Evolutionary conservation across 306 rosid species (phyloP), one percentile per base, ranked within the genome.

Genomic region (Heteromeles arbutifolia): DNA sequence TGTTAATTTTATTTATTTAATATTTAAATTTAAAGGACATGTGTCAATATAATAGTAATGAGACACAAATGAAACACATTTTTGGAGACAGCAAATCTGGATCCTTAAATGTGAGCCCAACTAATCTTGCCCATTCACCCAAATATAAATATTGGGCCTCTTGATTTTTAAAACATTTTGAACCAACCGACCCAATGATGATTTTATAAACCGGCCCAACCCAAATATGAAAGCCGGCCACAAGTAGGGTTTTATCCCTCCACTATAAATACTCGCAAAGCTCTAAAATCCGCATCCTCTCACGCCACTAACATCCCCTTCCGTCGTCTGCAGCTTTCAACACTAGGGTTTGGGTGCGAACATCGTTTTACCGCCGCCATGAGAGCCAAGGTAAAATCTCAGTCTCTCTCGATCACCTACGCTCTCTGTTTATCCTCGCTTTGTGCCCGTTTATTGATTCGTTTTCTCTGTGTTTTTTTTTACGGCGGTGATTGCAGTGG

Each of bases 381-480:
- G 96, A 88, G 96, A 79, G 96, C 96, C 15, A 90, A 88, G 91
- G 96, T 88, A 54, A 41, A 19, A 17, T 21, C 21, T 67, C 2
- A 6, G 0, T 13, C 28, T 31, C 61, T 8, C 32, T 45, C n/a
- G 0, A 2, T 21, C 0, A 8, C 22, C 12, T 31, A 8, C 12
- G 8, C 50, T 39, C 2, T 15, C 17, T 67, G 5, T 7, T 31
- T 3, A 2, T 21, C n/a, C 11, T 57, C 37, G 2, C 67, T 3
- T 3, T 65, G 4, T 0, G 6, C 68, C 29, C 25, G 4, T n/a
- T 24, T 10, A 8, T 62, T 53, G 1, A 5, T 56, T 41, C 6
- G 18, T 56, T 64, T 74, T 29, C 52, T 9, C 8, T 58, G 14
- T 25, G 29, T 50, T 8, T 50, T 41, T 57, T 3, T 57, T 4